Base-by-base conservation (phyloP, 306 rosid species). In the Macrotyloma uniflorum region DNA sequence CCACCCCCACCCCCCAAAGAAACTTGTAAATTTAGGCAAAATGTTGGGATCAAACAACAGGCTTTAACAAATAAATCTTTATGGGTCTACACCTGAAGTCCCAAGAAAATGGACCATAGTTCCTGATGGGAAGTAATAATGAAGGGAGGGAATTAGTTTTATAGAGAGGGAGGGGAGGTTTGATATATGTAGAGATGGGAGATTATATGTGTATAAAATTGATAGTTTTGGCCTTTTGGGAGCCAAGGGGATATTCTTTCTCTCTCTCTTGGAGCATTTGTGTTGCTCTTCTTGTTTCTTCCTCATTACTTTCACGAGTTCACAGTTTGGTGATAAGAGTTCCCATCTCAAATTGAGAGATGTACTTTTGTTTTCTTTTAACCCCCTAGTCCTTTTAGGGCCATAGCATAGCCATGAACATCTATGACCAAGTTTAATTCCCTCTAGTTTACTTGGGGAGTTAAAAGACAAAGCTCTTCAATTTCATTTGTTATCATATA, bases 361-460 rank as follows among this genome's bases (percentile, higher is more conserved):
- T 40, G 7, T 59, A 19, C 30, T 72, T 33, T 67, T n/a, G 22
- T 67, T 58, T 69, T 58, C 62, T 12, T 18, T 58, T 57, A n/a
- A 12, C 13, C 68, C 20, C 40, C 35, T 6, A 1, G 3, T 62
- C n/a, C 55, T 23, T 36, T 61, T 30, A 42, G 8, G 22, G 32
- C 42, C 32, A 11, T 67, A 24, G 61, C 38, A 43, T 57, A 38
- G 43, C 43, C 43, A 9, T 38, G 69, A 42, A 6, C 50, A 57
- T 30, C 28, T 78, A 3, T 26, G 36, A 53, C 35, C 45, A 19
- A 54, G 59, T 45, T 77, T 26, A 18, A 20, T 53, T 53, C 59
- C 20, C 61, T 30, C 28, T 19, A 18, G 62, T 68, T 77, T 55
- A 45, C 61, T 68, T 14, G 50, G 24, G 59, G 59, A 68, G 38